Conservation (phyloP, 495 filamentous ascomycete genomes). For the Penicillium steckii region DNA sequence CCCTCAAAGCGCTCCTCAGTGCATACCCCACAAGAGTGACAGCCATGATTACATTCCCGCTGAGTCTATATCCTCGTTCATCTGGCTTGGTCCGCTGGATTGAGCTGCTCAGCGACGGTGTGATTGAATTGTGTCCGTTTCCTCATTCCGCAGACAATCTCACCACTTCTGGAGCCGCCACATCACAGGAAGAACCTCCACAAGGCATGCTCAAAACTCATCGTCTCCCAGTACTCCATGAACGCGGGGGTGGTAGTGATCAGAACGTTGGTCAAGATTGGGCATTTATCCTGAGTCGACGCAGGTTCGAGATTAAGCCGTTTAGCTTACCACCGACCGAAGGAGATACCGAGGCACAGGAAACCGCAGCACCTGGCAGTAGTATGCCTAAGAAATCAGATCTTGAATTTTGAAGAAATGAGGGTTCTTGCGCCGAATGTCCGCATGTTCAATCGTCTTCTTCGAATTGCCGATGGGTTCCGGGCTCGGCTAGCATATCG, state of each 20-base stretch:
- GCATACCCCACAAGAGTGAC: slow-evolving; percentile 64
- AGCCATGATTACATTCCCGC: slow-evolving; percentile 73
- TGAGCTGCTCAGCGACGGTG: slow-evolving; percentile 81
- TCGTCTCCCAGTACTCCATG: slow-evolving; percentile 77
- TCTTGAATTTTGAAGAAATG: slow-evolving; percentile 57
- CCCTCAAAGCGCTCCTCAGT: slow-evolving; percentile 70
- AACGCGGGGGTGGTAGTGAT: slow-evolving; percentile 79
- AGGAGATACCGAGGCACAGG: slow-evolving; percentile 70
- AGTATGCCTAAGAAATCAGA: slow-evolving; percentile 62
- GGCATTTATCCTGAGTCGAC: slow-evolving; percentile 83
- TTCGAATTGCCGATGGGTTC: slow-evolving; percentile 26
- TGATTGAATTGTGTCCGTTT: slow-evolving; percentile 85
- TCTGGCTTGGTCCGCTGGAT: slow-evolving; percentile 83
- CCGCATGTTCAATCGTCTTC: slow-evolving; percentile 35
- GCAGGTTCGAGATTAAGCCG: slow-evolving; percentile 80
- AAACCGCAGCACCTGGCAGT: slow-evolving; percentile 42
- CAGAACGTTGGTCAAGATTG: slow-evolving; percentile 74
- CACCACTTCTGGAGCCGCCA: slow-evolving; percentile 51
- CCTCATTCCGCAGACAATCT: slow-evolving; percentile 62
- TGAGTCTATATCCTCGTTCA: slow-evolving; percentile 76
- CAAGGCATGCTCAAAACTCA: slow-evolving; percentile 86
- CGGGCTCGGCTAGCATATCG: slow-evolving; percentile 53
- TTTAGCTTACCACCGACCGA: slow-evolving; percentile 90
- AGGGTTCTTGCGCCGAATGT: neutral
- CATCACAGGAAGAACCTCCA: slow-evolving; percentile 65